These are phyloP conservation scores for Suillus placidus DNA, from an alignment of 768 basidiomycete genomes.

Conservation along the genomic window DNA sequence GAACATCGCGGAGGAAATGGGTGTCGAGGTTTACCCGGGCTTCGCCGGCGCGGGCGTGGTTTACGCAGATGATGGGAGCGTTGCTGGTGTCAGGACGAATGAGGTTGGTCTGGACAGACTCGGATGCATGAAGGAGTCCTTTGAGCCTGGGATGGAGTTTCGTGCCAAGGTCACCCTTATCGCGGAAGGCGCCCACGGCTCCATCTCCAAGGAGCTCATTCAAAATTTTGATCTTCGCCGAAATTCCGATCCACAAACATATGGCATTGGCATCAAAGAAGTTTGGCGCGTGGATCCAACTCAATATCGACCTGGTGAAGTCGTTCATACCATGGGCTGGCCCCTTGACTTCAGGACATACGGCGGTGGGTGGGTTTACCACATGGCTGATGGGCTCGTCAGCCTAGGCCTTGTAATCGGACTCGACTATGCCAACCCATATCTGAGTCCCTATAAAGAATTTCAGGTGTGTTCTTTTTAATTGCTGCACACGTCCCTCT, in stretches of 20 bases:
- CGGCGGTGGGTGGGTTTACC: constrained; percentile 94
- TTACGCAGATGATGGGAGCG: constrained; percentile 53
- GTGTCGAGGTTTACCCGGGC: constrained; percentile 96
- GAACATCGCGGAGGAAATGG: constrained; percentile 78
- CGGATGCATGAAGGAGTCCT: constrained; percentile 77
- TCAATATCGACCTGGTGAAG: constrained; percentile 65
- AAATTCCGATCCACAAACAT: constrained; percentile 82
- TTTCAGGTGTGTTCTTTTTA: constrained; percentile 65
- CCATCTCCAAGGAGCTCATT: constrained; percentile 79
- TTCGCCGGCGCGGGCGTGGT: constrained; percentile 91
- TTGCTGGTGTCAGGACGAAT: constrained; percentile 83
- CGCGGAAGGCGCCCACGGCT: constrained; percentile 95
- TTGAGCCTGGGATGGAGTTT: constrained; percentile 97
- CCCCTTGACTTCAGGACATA: constrained; percentile 77
- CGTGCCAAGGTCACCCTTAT: constrained; percentile 88
- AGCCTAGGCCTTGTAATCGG: constrained; percentile 91
- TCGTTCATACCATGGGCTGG: constrained; percentile 96
- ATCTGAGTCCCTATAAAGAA: constrained; percentile 88
- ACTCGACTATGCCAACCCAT: constrained; percentile 93
- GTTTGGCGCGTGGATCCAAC: constrained; percentile 86
- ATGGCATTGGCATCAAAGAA: constrained; percentile 95
- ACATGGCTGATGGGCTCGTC: constrained; percentile 91
- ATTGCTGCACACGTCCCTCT: not conserved
- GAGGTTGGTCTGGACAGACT: constrained; percentile 89
- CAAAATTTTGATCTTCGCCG: constrained; percentile 73